Evolutionary conservation across 1,284 basidiomycete genomes (phyloP).

Genomic region (Fistulinella cinereoalba): DNA sequence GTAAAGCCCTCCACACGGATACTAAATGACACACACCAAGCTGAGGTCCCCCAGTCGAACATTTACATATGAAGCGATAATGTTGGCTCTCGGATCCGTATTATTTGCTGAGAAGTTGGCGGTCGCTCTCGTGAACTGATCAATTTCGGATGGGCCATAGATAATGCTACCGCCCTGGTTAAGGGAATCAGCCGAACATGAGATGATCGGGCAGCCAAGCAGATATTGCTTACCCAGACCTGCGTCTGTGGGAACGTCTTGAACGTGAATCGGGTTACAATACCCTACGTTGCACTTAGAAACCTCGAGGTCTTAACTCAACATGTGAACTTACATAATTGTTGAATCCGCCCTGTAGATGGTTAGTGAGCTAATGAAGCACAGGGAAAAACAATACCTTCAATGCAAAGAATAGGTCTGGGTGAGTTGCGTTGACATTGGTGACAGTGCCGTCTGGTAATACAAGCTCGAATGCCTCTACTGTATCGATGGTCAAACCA

Average conservation of each 20-base stretch:
- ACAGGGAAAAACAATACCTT: slow-evolving; percentile 36
- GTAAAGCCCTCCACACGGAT: too few relatives aligned
- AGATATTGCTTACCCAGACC: slow-evolving; percentile 49
- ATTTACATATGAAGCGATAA: slow-evolving; percentile 54
- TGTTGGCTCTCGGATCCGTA: slow-evolving; percentile 58
- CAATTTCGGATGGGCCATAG: slow-evolving; percentile 33
- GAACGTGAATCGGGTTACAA: slow-evolving; percentile 58
- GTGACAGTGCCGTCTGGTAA: slow-evolving; percentile 45
- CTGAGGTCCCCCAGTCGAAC: slow-evolving; percentile 31
- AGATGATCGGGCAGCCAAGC: not conserved
- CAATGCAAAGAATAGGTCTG: slow-evolving; percentile 48
- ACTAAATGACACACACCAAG: slow-evolving; percentile 22
- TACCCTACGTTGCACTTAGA: too few relatives aligned
- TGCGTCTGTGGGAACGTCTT: slow-evolving; percentile 51
- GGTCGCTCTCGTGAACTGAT: slow-evolving; percentile 40
- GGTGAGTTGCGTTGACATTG: slow-evolving; percentile 38
- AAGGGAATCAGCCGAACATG: not conserved
- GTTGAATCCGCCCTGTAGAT: slow-evolving; percentile 56
- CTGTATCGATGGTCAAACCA: slow-evolving; percentile 51
- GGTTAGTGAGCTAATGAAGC: slow-evolving; percentile 7
- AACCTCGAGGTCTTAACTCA: too few relatives aligned
- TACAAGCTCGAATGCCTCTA: slow-evolving; percentile 48
- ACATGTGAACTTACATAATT: slow-evolving; percentile 52
- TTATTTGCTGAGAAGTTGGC: slow-evolving; percentile 49
- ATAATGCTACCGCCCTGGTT: slow-evolving; percentile 55